Conservation (phyloP, 2,329 filamentous ascomycete species). For the Pestalotiopsis sp. region DNA sequence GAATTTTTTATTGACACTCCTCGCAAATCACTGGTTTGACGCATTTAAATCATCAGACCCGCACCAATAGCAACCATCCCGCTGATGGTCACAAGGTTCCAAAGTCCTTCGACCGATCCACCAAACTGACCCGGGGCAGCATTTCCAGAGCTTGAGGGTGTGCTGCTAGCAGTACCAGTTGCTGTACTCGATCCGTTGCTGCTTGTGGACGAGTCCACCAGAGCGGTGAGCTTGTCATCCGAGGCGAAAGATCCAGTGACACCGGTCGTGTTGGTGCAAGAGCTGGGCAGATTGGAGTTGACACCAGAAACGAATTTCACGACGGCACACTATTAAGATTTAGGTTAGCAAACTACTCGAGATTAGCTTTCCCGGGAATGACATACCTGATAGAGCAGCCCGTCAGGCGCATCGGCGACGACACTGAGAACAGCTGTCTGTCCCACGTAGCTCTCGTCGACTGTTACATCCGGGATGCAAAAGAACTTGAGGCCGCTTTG, state of each 20-base stretch:
- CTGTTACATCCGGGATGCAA: conserved; percentile 49
- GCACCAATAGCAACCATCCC: conserved; percentile 9
- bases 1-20: not conserved
- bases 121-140: not conserved
- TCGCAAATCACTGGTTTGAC: not conserved
- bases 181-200: not conserved
- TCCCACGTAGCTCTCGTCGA: conserved; percentile 52
- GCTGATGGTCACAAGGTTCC: not conserved
- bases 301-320: conserved; percentile 54
- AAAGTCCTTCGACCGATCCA: not conserved
- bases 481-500: conserved; percentile 56
- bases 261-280: conserved; percentile 39
- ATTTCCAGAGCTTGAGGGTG: not conserved
- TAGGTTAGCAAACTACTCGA: not conserved
- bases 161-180: conserved; percentile 1
- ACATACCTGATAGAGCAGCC: conserved; percentile 56
- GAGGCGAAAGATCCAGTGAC: conserved; percentile 30
- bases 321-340: conserved; percentile 47
- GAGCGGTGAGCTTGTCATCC: conserved; percentile 30
- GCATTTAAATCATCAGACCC: not conserved
- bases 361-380: not conserved
- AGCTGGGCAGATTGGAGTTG: conserved; percentile 21
- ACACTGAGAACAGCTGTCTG: conserved; percentile 56
- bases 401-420: conserved; percentile 53
- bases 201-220: conserved; percentile 22